These are phyloP conservation scores for Nemania sp. DNA, from an alignment of 2,329 filamentous ascomycete genomes.

Conservation along the genomic window DNA sequence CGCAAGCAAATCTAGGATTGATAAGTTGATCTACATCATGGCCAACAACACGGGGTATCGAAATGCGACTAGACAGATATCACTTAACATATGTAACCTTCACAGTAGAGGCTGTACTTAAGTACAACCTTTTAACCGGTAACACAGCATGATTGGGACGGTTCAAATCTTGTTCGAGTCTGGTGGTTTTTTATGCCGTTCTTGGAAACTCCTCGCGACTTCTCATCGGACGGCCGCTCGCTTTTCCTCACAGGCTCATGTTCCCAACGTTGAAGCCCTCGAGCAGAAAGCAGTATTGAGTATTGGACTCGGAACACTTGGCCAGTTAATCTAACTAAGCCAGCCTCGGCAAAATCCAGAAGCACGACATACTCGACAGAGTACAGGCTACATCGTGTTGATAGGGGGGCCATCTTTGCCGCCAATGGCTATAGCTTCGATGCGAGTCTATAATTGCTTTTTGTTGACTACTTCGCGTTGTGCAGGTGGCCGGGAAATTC, in stretches of 20 bases:
- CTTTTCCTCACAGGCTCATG: neutral
- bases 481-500: constrained; percentile 17
- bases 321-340: neutral
- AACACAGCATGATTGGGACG: constrained; percentile 1
- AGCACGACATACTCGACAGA: constrained; percentile 1
- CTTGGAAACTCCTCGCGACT: neutral
- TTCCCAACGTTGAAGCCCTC: neutral
- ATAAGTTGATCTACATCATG: constrained; percentile 13
- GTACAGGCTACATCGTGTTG: constrained; percentile 6
- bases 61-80: constrained; percentile 8
- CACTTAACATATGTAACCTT: constrained; percentile 11
- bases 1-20: constrained; percentile 14
- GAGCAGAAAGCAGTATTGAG: neutral
- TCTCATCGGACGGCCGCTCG: neutral
- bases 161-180: neutral
- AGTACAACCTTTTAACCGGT: neutral
- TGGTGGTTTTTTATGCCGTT: neutral
- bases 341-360: neutral
- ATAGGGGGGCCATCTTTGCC: constrained; percentile 15
- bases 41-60: constrained; percentile 4
- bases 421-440: constrained; percentile 4
- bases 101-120: neutral
- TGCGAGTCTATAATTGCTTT: constrained; percentile 19
- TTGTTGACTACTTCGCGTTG: constrained; percentile 13
- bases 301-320: neutral